A percentile compares a stretch with the other conserved stretches of the same genome.
These are phyloP conservation scores for Suillus luteus DNA, from an alignment of 768 basidiomycete species.

Conservation along the genomic window DNA sequence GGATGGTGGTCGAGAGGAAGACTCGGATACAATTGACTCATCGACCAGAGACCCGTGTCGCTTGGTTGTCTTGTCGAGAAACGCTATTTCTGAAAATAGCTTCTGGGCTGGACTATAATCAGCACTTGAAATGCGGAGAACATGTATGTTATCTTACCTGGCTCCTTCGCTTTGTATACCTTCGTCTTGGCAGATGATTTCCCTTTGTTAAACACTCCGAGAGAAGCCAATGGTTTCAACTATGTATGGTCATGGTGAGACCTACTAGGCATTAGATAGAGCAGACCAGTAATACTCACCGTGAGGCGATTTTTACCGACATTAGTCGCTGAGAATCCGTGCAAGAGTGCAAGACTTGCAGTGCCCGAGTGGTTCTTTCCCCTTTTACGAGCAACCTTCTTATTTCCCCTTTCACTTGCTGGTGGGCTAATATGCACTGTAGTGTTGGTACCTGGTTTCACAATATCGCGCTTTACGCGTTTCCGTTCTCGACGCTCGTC, in stretches of 20 bases:
- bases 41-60: slow-evolving; percentile 8
- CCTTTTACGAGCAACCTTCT: slow-evolving; percentile 22
- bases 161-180: slow-evolving; percentile 14
- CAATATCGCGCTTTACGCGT: slow-evolving; percentile 56
- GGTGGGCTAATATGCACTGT: slow-evolving; percentile 11
- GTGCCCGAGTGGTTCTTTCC: slow-evolving; percentile 23
- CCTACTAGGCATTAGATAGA: background rate
- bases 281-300: slow-evolving; percentile 20
- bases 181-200: slow-evolving; percentile 35
- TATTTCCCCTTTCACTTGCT: slow-evolving; percentile 9
- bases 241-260: slow-evolving; percentile 19
- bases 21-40: too few species aligned
- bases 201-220: slow-evolving; percentile 41
- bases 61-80: slow-evolving; percentile 38
- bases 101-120: slow-evolving; percentile 15
- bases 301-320: slow-evolving; percentile 39
- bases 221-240: slow-evolving; percentile 31
- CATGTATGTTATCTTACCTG: slow-evolving; percentile 17
- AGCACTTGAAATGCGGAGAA: background rate
- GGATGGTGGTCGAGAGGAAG: slow-evolving; percentile 16
- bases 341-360: slow-evolving; percentile 37
- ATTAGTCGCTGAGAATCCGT: slow-evolving; percentile 41
- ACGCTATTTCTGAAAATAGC: slow-evolving; percentile 50
- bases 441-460: slow-evolving; percentile 33
- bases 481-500: slow-evolving; percentile 67